A percentile compares a stretch with the other conserved stretches of the same genome.
Evolutionary conservation across 805 yeast species (phyloP).

Genomic region (Limtongia smithiae): DNA sequence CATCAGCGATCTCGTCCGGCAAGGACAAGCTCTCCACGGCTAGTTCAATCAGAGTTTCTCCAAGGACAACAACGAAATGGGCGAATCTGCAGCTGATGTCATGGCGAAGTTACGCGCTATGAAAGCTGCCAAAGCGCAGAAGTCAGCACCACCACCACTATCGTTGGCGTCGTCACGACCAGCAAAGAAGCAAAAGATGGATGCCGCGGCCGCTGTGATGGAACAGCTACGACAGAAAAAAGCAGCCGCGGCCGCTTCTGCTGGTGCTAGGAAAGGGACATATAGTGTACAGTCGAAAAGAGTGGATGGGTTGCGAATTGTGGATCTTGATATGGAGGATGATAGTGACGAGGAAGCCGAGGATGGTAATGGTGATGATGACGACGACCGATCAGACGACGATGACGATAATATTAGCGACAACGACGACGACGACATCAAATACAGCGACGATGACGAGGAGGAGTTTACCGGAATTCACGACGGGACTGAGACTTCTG

Average conservation of each 20-base stretch:
- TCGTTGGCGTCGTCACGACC: no score
- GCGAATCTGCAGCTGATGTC: slow-evolving; percentile 20
- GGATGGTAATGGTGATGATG: slow-evolving; percentile 4
- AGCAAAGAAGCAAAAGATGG: neutral
- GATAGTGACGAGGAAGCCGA: slow-evolving; percentile 14
- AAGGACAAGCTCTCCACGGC: no score
- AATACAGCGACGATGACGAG: slow-evolving; percentile 6
- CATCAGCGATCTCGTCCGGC: no score
- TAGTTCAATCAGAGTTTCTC: no score
- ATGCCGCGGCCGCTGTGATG: slow-evolving; percentile 20
- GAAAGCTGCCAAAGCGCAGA: slow-evolving; percentile 9
- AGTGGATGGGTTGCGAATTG: slow-evolving; percentile 6
- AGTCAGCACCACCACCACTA: no score
- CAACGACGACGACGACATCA: slow-evolving; percentile 3
- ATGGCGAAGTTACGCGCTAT: slow-evolving; percentile 16
- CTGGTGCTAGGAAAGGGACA: neutral
- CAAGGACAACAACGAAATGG: no score
- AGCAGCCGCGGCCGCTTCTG: no score
- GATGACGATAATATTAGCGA: neutral
- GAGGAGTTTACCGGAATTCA: slow-evolving; percentile 30
- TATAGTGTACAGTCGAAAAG: neutral
- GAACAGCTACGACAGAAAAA: slow-evolving; percentile 11
- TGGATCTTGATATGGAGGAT: slow-evolving; percentile 13
- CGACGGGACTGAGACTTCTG: slow-evolving; percentile 11
- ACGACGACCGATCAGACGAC: slow-evolving; percentile 1